phyloP scores from a whole-genome alignment of 78 protist species.

The Speleostelium caveatum region DNA sequence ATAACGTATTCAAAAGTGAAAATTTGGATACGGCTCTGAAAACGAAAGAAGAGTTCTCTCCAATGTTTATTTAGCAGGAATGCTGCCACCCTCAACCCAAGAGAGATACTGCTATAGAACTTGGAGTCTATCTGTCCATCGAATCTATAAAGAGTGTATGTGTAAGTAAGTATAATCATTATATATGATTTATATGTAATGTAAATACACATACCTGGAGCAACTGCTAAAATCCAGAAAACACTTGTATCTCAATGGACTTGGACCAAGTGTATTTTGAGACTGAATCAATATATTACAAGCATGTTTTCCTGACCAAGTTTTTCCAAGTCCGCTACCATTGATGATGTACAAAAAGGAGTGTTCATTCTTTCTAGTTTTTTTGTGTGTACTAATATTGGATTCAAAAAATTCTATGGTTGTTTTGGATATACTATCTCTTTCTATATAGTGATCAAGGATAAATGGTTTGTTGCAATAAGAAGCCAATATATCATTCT shows the following conservation, averaged over 20 bases:
- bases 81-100: conserved; percentile 4
- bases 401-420: background rate
- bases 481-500: background rate
- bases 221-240: background rate
- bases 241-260: background rate
- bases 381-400: background rate
- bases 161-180: background rate
- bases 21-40: background rate
- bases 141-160: no score
- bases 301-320: conserved; percentile 1
- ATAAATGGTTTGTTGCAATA: no score
- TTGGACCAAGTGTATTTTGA: background rate
- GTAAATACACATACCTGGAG: background rate
- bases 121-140: background rate
- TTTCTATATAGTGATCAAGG: background rate
- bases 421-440: background rate
- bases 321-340: conserved; percentile 1
- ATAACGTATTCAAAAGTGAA: background rate
- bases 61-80: background rate
- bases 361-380: background rate
- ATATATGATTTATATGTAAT: no score
- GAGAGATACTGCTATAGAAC: background rate
- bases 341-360: conserved; percentile 3
- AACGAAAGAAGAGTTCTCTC: background rate
- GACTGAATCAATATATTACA: background rate